These are phyloP conservation scores for Alternaria arborescens DNA, from an alignment of 2,329 filamentous ascomycete species.

Conservation along the genomic window DNA sequence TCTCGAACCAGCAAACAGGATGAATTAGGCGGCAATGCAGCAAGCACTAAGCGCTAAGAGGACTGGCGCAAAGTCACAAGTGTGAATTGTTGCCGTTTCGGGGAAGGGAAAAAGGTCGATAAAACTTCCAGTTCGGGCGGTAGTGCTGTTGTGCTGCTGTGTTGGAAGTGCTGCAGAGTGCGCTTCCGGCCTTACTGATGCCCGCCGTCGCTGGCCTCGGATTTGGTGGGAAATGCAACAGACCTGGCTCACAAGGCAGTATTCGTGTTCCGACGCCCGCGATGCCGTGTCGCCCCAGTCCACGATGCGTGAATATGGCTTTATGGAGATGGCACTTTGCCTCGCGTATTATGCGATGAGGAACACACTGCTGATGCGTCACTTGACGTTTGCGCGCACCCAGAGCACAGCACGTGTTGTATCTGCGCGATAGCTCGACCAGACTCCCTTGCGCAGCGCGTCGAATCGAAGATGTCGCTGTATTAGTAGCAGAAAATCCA, in stretches of 20 bases:
- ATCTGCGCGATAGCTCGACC: constrained; percentile 32
- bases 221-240: constrained; percentile 22
- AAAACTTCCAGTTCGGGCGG: constrained; percentile 44
- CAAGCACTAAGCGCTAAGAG: constrained; percentile 45
- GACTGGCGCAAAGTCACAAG: constrained; percentile 43
- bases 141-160: constrained; percentile 37
- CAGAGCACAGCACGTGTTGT: constrained; percentile 41
- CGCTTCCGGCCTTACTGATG: constrained; percentile 7
- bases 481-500: constrained; percentile 46
- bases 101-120: constrained; percentile 42
- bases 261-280: constrained; percentile 37
- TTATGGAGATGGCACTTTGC: constrained; percentile 42
- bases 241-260: constrained; percentile 31
- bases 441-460: constrained; percentile 34
- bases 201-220: constrained; percentile 22
- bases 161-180: constrained; percentile 29
- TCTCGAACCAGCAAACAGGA: constrained; percentile 32
- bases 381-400: constrained; percentile 50
- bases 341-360: constrained; percentile 45
- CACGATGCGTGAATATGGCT: constrained; percentile 41
- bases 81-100: constrained; percentile 36
- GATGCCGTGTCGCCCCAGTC: constrained; percentile 40
- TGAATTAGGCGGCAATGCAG: constrained; percentile 40
- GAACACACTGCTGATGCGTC: constrained; percentile 46
- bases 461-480: constrained; percentile 38